Conservation (phyloP, 768 basidiomycete species). For the Leccinellum albellum region DNA sequence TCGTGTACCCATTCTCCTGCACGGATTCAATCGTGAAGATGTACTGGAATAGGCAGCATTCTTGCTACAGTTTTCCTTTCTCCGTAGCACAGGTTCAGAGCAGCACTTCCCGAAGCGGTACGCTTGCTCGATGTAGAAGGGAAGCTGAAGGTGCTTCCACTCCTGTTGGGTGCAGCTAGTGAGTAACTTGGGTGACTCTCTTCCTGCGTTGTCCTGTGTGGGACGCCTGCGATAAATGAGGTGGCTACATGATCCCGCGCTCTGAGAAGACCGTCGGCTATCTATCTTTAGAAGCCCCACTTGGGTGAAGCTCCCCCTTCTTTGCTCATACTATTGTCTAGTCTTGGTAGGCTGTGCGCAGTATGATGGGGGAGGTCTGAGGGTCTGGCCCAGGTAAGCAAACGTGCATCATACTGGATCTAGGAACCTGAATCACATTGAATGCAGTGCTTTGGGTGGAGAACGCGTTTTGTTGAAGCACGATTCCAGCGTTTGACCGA, state of each 20-base stretch:
- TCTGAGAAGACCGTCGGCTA: neutral
- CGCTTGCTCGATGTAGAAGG: constrained; percentile 12
- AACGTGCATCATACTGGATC: constrained; percentile 13
- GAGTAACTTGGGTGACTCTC: neutral
- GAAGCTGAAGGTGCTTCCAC: constrained; percentile 20
- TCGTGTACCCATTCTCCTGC: constrained; percentile 11
- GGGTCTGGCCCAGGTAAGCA: constrained; percentile 64
- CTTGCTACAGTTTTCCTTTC: constrained; percentile 6
- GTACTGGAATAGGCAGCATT: constrained; percentile 17
- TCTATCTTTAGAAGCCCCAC: neutral
- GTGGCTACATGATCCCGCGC: constrained; percentile 11
- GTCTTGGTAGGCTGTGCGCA: constrained; percentile 71
- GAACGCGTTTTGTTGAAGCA: constrained; percentile 74
- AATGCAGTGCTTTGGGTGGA: constrained; percentile 53
- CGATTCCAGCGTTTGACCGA: constrained; percentile 78
- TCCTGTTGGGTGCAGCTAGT: constrained; percentile 15
- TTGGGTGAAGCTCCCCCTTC: neutral
- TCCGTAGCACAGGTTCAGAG: constrained; percentile 16
- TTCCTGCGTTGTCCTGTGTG: constrained; percentile 7
- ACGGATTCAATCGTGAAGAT: constrained; percentile 8
- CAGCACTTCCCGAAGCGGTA: constrained; percentile 8
- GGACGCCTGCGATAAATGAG: constrained; percentile 1
- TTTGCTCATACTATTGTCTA: constrained; percentile 22
- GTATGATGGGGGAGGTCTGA: constrained; percentile 78
- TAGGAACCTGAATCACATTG: constrained; percentile 10